Conservation (phyloP, 768 basidiomycete genomes). For the Leccinum broughii region DNA sequence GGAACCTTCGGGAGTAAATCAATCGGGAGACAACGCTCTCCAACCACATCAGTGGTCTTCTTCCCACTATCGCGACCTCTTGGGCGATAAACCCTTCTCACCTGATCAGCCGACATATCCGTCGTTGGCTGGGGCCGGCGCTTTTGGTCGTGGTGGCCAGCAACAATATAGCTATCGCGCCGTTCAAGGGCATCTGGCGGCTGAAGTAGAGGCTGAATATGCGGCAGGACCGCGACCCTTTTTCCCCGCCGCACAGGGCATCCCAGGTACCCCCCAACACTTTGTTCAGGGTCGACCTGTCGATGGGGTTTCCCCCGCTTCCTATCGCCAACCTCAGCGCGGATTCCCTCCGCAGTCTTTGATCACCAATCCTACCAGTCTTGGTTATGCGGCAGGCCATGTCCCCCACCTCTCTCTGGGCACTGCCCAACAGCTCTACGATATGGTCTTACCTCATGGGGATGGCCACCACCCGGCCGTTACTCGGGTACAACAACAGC, state of each 20-base stretch:
- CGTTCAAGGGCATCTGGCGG: slow-evolving; percentile 32
- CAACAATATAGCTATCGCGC: slow-evolving; percentile 54
- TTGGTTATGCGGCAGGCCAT: slow-evolving; percentile 55
- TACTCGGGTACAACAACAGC: slow-evolving; percentile 77
- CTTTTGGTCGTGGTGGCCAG: slow-evolving; percentile 53
- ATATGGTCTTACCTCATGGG: slow-evolving; percentile 62
- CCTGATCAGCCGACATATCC: slow-evolving; percentile 59
- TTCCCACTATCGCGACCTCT: slow-evolving; percentile 48
- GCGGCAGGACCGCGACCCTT: slow-evolving; percentile 57
- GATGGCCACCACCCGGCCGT: slow-evolving; percentile 66
- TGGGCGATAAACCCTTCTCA: slow-evolving; percentile 43
- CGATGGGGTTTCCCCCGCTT: slow-evolving; percentile 45
- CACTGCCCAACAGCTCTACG: slow-evolving; percentile 75
- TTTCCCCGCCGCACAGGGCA: slow-evolving; percentile 42
- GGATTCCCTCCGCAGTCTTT: slow-evolving; percentile 56
- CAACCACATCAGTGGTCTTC: slow-evolving; percentile 53
- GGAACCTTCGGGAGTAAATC: slow-evolving; percentile 31
- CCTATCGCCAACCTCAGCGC: slow-evolving; percentile 66
- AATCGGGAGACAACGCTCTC: slow-evolving; percentile 38
- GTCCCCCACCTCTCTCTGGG: slow-evolving; percentile 71
- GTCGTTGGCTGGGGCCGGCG: slow-evolving; percentile 53
- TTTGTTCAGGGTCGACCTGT: slow-evolving; percentile 53
- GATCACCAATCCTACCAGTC: slow-evolving; percentile 51
- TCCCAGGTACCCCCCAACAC: slow-evolving; percentile 44
- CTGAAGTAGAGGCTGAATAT: slow-evolving; percentile 50